Evolutionary conservation across 2,329 filamentous ascomycete genomes (phyloP).

Genomic region (Colletotrichum liaoningense): DNA sequence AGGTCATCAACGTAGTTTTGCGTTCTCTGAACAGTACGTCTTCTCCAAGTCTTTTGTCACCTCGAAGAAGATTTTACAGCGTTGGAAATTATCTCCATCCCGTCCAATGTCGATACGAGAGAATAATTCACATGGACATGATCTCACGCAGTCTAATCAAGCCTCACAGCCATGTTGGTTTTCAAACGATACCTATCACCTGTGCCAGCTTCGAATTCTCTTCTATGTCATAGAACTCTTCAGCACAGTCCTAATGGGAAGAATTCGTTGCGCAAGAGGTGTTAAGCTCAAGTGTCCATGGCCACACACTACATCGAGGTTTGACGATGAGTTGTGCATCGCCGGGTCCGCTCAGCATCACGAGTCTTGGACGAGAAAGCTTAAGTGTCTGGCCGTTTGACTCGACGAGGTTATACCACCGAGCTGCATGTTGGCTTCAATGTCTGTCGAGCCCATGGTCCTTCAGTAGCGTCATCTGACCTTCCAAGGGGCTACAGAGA

Average conservation of each 20-base stretch:
- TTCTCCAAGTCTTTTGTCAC: not conserved
- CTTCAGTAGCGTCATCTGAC: not conserved
- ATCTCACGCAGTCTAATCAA: not conserved
- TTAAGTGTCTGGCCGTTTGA: not conserved
- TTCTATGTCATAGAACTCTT: not conserved
- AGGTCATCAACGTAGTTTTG: not conserved
- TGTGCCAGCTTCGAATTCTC: not conserved
- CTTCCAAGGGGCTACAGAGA: not conserved
- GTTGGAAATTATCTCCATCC: not conserved
- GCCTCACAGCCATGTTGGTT: not conserved
- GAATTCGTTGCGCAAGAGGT: not conserved
- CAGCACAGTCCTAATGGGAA: not conserved
- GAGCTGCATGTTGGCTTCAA: not conserved
- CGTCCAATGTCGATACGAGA: not conserved
- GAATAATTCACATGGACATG: not conserved
- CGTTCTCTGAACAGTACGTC: not conserved
- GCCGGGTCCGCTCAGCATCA: not conserved
- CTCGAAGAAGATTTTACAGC: not conserved
- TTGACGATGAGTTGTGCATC: not conserved
- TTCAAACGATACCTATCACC: not conserved
- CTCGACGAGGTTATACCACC: not conserved
- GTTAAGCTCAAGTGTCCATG: not conserved
- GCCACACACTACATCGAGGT: not conserved
- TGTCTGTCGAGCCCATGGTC: not conserved
- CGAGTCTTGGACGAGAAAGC: not conserved